Conservation (phyloP, 441 rosid genomes). For the Gossypium aridum region DNA sequence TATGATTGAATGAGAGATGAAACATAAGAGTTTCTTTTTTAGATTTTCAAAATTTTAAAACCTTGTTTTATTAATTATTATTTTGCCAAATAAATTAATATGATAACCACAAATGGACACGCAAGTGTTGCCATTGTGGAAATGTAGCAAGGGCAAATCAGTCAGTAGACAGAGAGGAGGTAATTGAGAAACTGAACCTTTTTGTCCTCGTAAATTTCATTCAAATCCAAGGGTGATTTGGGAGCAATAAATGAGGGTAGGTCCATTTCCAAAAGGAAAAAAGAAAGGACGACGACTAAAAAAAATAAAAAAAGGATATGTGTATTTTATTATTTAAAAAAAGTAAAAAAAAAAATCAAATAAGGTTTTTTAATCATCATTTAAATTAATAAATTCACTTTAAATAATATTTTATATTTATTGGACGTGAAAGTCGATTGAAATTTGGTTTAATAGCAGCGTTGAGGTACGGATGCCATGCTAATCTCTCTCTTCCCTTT, state of each 20-base stretch:
- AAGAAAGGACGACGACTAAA: background rate
- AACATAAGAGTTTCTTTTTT: no score
- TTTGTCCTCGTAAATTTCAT: constrained; percentile 1
- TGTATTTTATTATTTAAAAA: background rate
- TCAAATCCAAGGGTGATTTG: constrained; percentile 17
- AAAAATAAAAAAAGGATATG: background rate
- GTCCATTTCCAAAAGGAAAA: constrained; percentile 8
- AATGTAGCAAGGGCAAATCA: constrained; percentile 7
- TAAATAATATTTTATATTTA: background rate
- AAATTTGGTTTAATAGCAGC: constrained; percentile 45
- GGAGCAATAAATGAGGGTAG: constrained; percentile 15
- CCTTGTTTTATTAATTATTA: no score
- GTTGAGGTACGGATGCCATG: constrained; percentile 51
- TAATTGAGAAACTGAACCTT: background rate
- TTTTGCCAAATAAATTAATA: no score
- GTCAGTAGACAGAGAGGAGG: constrained; percentile 6
- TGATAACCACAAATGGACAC: background rate
- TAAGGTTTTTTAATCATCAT: background rate
- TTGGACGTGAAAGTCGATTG: constrained; percentile 56
- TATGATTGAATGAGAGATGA: no score
- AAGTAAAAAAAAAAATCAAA: background rate
- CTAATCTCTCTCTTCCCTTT: constrained; percentile 20
- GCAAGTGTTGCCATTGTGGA: background rate
- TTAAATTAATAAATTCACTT: background rate
- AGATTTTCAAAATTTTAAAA: no score